Percentiles rank a stretch among this genome's conserved stretches.
Conservation (phyloP, 176 grass and related monocot species). For the Thinopyrum elongatum region DNA sequence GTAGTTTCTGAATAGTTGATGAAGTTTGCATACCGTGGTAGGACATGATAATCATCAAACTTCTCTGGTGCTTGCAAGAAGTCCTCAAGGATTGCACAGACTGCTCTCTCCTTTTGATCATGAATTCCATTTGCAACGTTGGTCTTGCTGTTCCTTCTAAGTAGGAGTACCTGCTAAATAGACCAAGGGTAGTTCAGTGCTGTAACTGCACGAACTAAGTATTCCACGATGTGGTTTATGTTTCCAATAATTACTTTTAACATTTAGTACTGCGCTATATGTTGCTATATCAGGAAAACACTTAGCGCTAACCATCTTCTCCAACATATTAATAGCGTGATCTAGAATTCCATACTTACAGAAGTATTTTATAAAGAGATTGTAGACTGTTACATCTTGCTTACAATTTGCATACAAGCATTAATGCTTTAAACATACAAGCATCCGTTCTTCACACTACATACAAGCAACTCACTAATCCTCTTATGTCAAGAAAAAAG, state of each 20-base stretch:
- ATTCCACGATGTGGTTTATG: too few relatives aligned
- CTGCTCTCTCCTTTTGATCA: conserved; percentile 54
- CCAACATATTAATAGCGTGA: conserved; percentile 59
- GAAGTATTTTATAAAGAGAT: conserved; percentile 65
- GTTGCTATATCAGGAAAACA: conserved; percentile 62
- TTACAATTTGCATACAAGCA: conserved; percentile 27
- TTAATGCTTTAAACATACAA: too few relatives aligned
- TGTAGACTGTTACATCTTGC: conserved; percentile 55
- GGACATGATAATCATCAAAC: conserved; percentile 73
- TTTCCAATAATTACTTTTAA: too few relatives aligned
- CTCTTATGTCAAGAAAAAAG: not conserved
- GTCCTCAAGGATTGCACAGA: conserved; percentile 51
- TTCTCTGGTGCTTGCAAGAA: conserved; percentile 68
- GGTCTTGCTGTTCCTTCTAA: too few relatives aligned
- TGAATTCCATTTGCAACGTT: too few relatives aligned
- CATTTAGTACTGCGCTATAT: conserved; percentile 54
- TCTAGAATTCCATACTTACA: conserved; percentile 53
- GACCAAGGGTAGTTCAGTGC: too few relatives aligned
- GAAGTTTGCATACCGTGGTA: conserved; percentile 58
- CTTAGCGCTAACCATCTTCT: conserved; percentile 45
- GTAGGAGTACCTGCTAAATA: too few relatives aligned
- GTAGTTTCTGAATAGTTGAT: not conserved
- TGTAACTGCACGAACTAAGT: too few relatives aligned
- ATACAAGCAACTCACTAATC: not conserved
- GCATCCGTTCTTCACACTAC: not conserved